Evolutionary conservation across 1,284 basidiomycete species (phyloP), one percentile per base, ranked within the genome.

Genomic region (Heterobasidion occidentale): DNA sequence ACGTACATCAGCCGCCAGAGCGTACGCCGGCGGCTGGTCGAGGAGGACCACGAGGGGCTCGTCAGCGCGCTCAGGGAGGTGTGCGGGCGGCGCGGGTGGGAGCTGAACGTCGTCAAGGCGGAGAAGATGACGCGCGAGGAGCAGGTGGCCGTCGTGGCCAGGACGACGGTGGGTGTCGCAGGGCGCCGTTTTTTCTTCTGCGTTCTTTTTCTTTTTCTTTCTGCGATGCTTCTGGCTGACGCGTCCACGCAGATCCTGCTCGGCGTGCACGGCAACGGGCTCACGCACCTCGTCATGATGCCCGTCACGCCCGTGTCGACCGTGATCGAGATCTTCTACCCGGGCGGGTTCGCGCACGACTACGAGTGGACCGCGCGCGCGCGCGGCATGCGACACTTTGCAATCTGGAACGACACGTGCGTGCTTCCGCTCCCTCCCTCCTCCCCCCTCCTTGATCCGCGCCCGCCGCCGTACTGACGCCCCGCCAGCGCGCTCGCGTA

Each of bases 311-410:
- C 77, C 0, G 70, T 80, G 36, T 81, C 86, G 17, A 81, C 84
- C 1, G 86, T 90, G 17, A 88, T 94, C 64, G 91, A 93, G 71
- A 83, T 94, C 46, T 90, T 92, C 71, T 88, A 76, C 64, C 86
- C 88, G 6, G 74, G 70, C 6, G 91, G 90, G 0, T 93, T 90
- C 68, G 86, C 90, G 38, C 80, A 86, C 63, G 90, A 92, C 67
- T 93, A 92, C 66, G 81, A 90, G 67, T 87, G 84, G 81, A 86
- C 85, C 1, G 71, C 88, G 1, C 72, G 80, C 42, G 82, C 88
- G 0, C 71, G 92, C 27, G 86, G 86, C 9, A 85, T 90, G 74
- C 75, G 70, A n/a, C 83, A 92, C 69, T 88, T 84, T 63, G 84
- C 83, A 2, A 76, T 92, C 57, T 91, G 90, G 88, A 85, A 88